A percentile compares a stretch with the other conserved stretches of the same genome.
These are phyloP conservation scores for Rhododendron henanense DNA, from an alignment of 148 eudicot species.

Conservation along the genomic window DNA sequence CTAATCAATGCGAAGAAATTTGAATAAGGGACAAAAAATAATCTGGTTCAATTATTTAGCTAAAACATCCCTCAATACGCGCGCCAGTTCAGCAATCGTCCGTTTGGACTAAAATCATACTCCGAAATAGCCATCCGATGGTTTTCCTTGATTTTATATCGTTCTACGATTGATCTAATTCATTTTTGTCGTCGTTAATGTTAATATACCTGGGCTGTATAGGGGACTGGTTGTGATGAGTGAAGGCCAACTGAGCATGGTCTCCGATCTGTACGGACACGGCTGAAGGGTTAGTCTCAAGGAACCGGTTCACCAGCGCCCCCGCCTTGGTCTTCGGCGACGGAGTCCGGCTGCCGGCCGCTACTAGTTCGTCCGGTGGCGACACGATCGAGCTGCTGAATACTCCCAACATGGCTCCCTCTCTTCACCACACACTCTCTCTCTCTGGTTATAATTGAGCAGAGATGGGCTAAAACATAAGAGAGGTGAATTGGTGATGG, in stretches of 20 bases:
- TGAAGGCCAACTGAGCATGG: constrained; percentile 58
- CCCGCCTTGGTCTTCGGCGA: constrained; percentile 74
- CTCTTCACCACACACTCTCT: background rate
- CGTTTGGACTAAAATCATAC: background rate
- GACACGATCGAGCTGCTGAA: constrained; percentile 83
- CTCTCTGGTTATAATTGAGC: background rate
- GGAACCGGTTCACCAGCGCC: constrained; percentile 57
- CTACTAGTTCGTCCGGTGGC: constrained; percentile 91
- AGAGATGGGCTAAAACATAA: background rate
- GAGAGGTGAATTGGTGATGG: background rate
- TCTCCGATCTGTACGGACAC: constrained; percentile 63
- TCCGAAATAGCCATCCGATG: background rate
- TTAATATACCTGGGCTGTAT: constrained; percentile 56
- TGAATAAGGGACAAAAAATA: background rate
- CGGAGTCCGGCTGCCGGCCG: constrained; percentile 87
- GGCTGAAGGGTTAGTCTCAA: constrained; percentile 42
- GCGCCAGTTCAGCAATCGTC: background rate
- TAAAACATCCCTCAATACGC: background rate
- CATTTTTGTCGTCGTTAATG: background rate
- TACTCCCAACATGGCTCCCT: constrained; percentile 62
- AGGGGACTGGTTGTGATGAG: constrained; percentile 62
- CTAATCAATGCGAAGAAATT: no score
- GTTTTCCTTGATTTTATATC: background rate
- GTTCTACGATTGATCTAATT: background rate
- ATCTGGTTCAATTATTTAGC: no score